A percentile compares a stretch with the other conserved stretches of the same genome.
These are phyloP conservation scores for Leccinum disarticulatum DNA, from an alignment of 768 basidiomycete species.

Conservation along the genomic window DNA sequence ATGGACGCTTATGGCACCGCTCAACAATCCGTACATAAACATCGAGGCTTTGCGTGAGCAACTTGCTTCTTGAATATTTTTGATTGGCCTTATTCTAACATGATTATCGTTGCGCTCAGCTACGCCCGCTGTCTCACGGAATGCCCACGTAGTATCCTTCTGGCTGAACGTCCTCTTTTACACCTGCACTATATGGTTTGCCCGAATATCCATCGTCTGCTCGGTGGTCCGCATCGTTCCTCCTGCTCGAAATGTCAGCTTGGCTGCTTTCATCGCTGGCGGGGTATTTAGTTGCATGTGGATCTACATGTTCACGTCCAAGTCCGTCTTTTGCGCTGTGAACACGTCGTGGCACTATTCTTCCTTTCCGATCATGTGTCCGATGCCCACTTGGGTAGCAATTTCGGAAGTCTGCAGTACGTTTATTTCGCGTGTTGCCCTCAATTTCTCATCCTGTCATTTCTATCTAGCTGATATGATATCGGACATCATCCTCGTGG, in stretches of 20 bases:
- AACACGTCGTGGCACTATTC: constrained; percentile 38
- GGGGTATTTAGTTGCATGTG: constrained; percentile 20
- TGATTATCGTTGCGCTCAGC: constrained; percentile 29
- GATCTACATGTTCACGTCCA: constrained; percentile 17
- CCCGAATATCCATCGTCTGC: constrained; percentile 26
- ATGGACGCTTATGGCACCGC: constrained; percentile 22
- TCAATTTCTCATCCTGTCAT: not conserved
- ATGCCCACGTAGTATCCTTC: constrained; percentile 16
- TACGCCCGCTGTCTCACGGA: constrained; percentile 13
- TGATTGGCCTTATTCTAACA: not conserved
- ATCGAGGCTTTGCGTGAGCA: constrained; percentile 13
- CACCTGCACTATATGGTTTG: constrained; percentile 29
- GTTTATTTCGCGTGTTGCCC: constrained; percentile 16
- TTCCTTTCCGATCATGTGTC: constrained; percentile 38
- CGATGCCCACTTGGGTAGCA: constrained; percentile 46
- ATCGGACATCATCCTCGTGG: constrained; percentile 46
- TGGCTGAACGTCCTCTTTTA: constrained; percentile 24
- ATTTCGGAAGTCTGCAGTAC: constrained; percentile 53
- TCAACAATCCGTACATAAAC: constrained; percentile 25
- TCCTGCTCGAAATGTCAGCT: constrained; percentile 9
- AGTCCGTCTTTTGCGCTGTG: constrained; percentile 43
- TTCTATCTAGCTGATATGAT: constrained; percentile 42
- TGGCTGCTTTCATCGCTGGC: not conserved
- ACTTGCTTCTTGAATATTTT: not conserved
- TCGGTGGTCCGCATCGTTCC: constrained; percentile 28